Evolutionary conservation across 805 yeast genomes (phyloP).

Genomic region (Lachancea kluyveri): DNA sequence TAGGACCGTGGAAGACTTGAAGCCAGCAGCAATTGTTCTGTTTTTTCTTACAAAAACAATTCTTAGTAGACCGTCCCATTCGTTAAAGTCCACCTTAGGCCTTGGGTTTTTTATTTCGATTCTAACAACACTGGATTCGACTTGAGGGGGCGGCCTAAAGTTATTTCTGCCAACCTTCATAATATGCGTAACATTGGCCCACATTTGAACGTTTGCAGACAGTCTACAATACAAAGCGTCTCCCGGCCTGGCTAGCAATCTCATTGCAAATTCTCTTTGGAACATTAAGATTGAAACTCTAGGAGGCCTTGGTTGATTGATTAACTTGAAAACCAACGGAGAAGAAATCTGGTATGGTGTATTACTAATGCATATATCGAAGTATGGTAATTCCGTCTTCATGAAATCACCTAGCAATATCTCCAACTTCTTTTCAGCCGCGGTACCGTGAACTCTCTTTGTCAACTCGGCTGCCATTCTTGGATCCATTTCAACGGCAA

Average conservation of each 20-base stretch:
- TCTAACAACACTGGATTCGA: constrained; percentile 92
- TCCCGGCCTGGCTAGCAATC: constrained; percentile 94
- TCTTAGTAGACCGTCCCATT: constrained; percentile 95
- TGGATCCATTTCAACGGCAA: constrained; percentile 99
- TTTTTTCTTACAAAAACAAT: constrained; percentile 91
- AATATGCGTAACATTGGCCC: constrained; percentile 98
- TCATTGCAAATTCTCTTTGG: constrained; percentile 93
- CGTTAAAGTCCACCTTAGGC: constrained; percentile 89
- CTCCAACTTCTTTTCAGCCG: constrained; percentile 84
- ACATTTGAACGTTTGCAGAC: constrained; percentile 97
- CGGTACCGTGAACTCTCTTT: constrained; percentile 96
- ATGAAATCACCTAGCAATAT: constrained; percentile 92
- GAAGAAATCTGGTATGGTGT: constrained; percentile 98
- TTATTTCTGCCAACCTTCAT: constrained; percentile 98
- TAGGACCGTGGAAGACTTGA: constrained; percentile 72
- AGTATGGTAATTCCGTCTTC: constrained; percentile 90
- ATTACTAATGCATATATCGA: constrained; percentile 92
- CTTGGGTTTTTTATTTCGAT: constrained; percentile 88
- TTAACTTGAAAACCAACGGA: constrained; percentile 86
- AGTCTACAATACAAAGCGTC: constrained; percentile 87
- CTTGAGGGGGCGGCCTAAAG: constrained; percentile 97
- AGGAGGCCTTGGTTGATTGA: constrained; percentile 90
- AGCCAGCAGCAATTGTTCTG: constrained; percentile 88
- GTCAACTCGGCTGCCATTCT: constrained; percentile 98
- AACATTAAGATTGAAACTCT: constrained; percentile 94